Percentiles rank a stretch among this genome's conserved stretches.
Conservation (phyloP, 2,329 filamentous ascomycete genomes). For the Botrytis aclada region DNA sequence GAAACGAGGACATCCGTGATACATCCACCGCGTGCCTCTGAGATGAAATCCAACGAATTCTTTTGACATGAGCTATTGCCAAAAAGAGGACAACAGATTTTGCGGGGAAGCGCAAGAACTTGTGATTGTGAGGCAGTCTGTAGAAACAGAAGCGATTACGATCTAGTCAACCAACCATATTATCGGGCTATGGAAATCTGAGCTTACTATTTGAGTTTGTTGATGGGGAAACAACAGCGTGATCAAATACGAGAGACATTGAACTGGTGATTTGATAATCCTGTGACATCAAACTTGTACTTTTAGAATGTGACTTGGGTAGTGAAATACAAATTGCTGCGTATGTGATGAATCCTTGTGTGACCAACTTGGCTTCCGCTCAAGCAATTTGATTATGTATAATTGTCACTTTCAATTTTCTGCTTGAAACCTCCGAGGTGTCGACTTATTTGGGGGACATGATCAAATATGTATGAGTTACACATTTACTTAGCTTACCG, state of each 20-base stretch:
- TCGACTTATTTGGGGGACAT: not conserved
- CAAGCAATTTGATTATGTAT: not conserved
- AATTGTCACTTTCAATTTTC: not conserved
- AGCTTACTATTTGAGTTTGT: not conserved
- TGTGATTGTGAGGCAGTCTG: not conserved
- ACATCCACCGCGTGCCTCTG: rapidly evolving
- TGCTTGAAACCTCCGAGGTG: not conserved
- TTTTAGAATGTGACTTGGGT: not conserved
- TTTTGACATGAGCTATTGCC: not conserved
- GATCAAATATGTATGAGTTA: too few relatives aligned
- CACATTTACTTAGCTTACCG: too few relatives aligned
- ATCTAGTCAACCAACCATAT: not conserved
- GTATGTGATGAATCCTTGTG: not conserved
- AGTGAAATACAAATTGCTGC: not conserved
- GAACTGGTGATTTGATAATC: not conserved
- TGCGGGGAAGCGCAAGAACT: rapidly evolving
- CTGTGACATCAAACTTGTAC: not conserved
- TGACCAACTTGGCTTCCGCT: not conserved
- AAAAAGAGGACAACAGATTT: rapidly evolving
- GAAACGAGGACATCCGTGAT: rapidly evolving
- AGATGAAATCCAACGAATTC: rapidly evolving
- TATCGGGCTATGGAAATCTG: not conserved
- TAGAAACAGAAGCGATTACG: not conserved
- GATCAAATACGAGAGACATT: not conserved
- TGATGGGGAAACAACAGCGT: not conserved